Conservation (phyloP, 2,329 filamentous ascomycete genomes). For the Ceratocystis papillata region DNA sequence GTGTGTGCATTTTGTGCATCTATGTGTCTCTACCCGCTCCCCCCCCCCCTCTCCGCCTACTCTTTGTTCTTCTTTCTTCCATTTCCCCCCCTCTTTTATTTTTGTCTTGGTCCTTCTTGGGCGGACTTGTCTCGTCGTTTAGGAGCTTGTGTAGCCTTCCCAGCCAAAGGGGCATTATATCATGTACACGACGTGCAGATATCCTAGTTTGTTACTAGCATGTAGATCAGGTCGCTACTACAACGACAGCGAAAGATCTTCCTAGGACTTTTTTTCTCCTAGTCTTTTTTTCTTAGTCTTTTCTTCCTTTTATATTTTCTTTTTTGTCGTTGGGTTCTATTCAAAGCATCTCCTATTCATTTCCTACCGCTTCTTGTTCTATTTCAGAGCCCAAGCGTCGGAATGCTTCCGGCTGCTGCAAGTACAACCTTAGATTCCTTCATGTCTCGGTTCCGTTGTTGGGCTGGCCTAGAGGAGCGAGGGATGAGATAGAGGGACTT, state of each 20-base stretch:
- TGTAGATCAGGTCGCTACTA: not conserved
- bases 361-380: not conserved
- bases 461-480: not conserved
- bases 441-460: constrained; percentile 9
- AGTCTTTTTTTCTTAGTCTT: not conserved
- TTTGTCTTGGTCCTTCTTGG: not conserved
- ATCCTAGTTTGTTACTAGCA: too few species aligned
- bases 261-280: not conserved
- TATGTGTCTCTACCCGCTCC: not conserved
- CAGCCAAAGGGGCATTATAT: constrained; percentile 4
- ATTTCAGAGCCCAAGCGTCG: not conserved
- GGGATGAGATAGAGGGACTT: not conserved
- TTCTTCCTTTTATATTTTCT: not conserved
- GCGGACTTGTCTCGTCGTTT: constrained; percentile 2
- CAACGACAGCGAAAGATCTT: not conserved
- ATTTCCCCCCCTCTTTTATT: not conserved
- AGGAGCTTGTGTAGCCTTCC: not conserved
- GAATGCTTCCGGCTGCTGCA: constrained; percentile 2
- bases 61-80: not conserved
- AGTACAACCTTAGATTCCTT: not conserved
- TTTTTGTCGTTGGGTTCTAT: not conserved
- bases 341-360: not conserved
- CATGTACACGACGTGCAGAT: not conserved
- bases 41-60: too few species aligned
- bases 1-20: not conserved